These are phyloP conservation scores for Conticribra weissflogii DNA, from an alignment of 108 stramenopile species.

Conservation along the genomic window DNA sequence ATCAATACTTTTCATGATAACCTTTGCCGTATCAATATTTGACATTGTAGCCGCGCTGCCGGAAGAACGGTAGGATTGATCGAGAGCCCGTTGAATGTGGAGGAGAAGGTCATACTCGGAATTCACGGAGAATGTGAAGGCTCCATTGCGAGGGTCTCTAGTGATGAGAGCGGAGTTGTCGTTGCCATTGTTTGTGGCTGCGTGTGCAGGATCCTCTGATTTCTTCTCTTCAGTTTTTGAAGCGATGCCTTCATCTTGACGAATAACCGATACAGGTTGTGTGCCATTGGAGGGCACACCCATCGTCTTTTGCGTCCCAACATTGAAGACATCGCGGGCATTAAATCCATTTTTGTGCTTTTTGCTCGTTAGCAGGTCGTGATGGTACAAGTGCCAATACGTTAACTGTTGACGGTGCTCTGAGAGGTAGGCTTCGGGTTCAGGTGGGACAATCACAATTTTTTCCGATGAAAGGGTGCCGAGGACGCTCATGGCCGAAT, in stretches of 20 bases:
- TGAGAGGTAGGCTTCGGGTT: constrained; percentile 22
- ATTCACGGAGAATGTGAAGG: constrained; percentile 49
- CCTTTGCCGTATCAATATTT: constrained; percentile 10
- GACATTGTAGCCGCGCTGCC: background rate
- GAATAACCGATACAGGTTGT: too few species aligned
- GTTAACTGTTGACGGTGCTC: constrained; percentile 22
- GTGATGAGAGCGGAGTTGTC: constrained; percentile 14
- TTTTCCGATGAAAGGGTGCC: constrained; percentile 7
- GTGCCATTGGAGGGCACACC: too few species aligned
- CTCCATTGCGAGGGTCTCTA: constrained; percentile 44
- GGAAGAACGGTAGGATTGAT: constrained; percentile 10
- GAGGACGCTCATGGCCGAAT: constrained; percentile 6
- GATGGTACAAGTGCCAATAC: constrained; percentile 16
- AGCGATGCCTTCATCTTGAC: too few species aligned
- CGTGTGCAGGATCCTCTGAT: background rate
- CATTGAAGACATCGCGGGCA: too few species aligned
- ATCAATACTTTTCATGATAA: constrained; percentile 67
- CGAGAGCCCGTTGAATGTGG: constrained; percentile 56
- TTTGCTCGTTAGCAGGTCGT: background rate
- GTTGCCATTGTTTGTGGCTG: background rate
- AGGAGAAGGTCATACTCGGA: constrained; percentile 58
- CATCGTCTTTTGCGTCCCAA: too few species aligned
- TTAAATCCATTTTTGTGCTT: too few species aligned
- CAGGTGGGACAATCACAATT: constrained; percentile 34
- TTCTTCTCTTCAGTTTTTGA: too few species aligned